Base-by-base conservation (phyloP, 768 basidiomycete species). In the Sarcodon aspratus region DNA sequence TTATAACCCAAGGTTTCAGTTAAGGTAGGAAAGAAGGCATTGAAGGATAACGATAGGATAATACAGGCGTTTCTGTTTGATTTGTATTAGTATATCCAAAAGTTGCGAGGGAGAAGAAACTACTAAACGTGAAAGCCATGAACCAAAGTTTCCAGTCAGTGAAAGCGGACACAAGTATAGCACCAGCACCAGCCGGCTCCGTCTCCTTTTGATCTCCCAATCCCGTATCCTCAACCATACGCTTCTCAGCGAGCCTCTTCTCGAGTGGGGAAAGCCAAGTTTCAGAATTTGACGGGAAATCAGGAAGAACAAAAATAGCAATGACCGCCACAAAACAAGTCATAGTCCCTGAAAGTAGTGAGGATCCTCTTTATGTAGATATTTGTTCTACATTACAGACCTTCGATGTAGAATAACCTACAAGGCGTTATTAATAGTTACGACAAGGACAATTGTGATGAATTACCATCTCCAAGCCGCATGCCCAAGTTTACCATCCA, bases 61-160 rank as follows among this genome's bases (percentile, higher is more conserved):
- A 79, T 71, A 54, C 71, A 72, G 11, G 77, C 76, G 49, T 86
- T 61, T 2, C 80, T 72, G 32, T 86, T 48, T 15, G 82, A 71
- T 40, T 92, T 69, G 76, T 76, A 85, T 82, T 86, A 93, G 36
- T 93, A 85, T 61, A 82, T 85, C 82, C 82, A 79, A 57, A 92
- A 88, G 15, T 68, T 69, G 49, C 86, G 37, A 9, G 87, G 83
- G 52, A 82, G 59, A 9, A 62, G 53, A 3, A 89, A 58, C 71
- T 72, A 11, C 76, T 76, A 49, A 86, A 61, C 3, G 80, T 72
- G 31, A 87, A 48, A 15, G 82, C 72, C 40, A 94, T 70, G 76
- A 76, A 85, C 83, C 88, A 92, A 36, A 93, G 85, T 61, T 82
- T 85, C 83, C 82, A 80, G 58, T 93, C 90, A 15, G 69, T 69